phyloP scores from a whole-genome alignment of 805 yeast genomes.

The Blastobotrys parvus region DNA sequence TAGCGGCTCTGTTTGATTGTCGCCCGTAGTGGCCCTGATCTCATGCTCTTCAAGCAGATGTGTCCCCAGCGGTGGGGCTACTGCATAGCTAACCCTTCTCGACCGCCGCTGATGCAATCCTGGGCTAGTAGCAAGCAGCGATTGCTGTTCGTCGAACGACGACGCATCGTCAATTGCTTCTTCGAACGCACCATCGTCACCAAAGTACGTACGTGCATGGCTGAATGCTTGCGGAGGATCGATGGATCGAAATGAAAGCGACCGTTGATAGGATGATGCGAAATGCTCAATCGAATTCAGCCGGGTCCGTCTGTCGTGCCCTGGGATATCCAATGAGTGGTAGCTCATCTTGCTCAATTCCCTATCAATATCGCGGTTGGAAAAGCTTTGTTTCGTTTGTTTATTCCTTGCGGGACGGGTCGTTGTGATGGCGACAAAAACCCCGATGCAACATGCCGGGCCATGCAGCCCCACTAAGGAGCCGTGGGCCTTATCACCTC shows the following conservation, averaged over 20 bases:
- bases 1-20: conserved; percentile 42
- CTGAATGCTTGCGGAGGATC: conserved; percentile 31
- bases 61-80: conserved; percentile 11
- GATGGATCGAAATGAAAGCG: conserved; percentile 60
- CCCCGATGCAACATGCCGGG: too few species aligned
- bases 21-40: conserved; percentile 19
- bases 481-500: neutral
- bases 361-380: too few species aligned
- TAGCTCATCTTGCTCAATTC: neutral
- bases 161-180: conserved; percentile 7
- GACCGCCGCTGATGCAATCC: neutral
- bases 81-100: conserved; percentile 9
- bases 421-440: too few species aligned
- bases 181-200: conserved; percentile 9
- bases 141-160: neutral
- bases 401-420: too few species aligned
- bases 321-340: neutral
- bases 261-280: conserved; percentile 72
- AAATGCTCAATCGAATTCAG: conserved; percentile 63
- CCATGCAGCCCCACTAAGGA: too few species aligned
- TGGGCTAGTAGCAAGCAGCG: neutral
- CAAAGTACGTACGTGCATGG: conserved; percentile 43
- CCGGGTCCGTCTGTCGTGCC: neutral
- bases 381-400: too few species aligned
- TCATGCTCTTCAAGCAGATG: conserved; percentile 15